phyloP scores from a whole-genome alignment of 768 basidiomycete species.

The Pisolithus marmoratus region DNA sequence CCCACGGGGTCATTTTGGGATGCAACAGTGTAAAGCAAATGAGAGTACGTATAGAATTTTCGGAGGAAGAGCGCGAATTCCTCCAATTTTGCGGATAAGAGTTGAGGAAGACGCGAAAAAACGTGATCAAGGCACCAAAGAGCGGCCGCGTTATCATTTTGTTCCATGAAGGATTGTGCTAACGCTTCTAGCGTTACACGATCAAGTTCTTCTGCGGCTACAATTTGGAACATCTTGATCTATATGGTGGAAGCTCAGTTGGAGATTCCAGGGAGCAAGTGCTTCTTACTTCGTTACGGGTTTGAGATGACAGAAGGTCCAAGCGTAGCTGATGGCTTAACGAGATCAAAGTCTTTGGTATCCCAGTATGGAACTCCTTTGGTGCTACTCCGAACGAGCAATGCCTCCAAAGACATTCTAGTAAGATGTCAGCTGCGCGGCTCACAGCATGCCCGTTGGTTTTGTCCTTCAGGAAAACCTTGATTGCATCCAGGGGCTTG shows the following conservation, averaged over 20 bases:
- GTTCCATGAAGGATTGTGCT: slow-evolving; percentile 23
- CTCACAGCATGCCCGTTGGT: slow-evolving; percentile 20
- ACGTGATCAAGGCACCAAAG: slow-evolving; percentile 40
- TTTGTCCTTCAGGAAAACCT: slow-evolving; percentile 34
- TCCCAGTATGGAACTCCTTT: slow-evolving; percentile 1
- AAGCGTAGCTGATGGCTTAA: slow-evolving; percentile 14
- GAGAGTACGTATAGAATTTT: slow-evolving; percentile 32
- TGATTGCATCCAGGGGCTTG: slow-evolving; percentile 41
- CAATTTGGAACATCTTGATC: slow-evolving; percentile 34
- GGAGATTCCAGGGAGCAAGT: background rate
- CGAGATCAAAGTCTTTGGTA: slow-evolving; percentile 4
- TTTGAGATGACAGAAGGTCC: slow-evolving; percentile 3
- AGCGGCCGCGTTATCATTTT: slow-evolving; percentile 27
- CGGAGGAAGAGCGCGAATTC: slow-evolving; percentile 27
- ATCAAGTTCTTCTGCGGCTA: slow-evolving; percentile 24
- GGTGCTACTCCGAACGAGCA: slow-evolving; percentile 34
- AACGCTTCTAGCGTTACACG: slow-evolving; percentile 25
- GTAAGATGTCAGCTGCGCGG: slow-evolving; percentile 34
- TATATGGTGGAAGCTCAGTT: background rate
- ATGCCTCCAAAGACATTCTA: slow-evolving; percentile 41
- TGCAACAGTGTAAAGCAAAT: slow-evolving; percentile 25
- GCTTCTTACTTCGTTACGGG: slow-evolving; percentile 9
- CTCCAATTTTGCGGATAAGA: slow-evolving; percentile 17
- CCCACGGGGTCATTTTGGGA: slow-evolving; percentile 23
- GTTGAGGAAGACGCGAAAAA: slow-evolving; percentile 25